These are phyloP conservation scores for Sphagnum contortum DNA, from an alignment of 225 moss, liverwort and hornwort genomes.

Conservation along the genomic window DNA sequence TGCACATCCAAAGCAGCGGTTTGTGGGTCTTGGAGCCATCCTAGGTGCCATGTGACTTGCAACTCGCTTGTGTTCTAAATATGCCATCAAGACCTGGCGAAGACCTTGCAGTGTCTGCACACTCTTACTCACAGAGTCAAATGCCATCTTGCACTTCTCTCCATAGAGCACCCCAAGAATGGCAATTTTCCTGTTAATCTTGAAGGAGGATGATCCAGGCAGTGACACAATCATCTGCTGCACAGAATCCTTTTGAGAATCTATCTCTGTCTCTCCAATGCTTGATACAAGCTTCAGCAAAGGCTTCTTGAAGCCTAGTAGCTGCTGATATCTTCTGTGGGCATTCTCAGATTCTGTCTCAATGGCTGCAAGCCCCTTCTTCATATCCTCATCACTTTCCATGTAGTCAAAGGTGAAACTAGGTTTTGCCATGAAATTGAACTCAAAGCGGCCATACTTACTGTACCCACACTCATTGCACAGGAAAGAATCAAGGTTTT, in stretches of 20 bases:
- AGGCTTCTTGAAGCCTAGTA: slow-evolving; percentile 94
- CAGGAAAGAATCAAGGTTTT: slow-evolving; percentile 95
- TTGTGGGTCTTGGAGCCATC: slow-evolving; percentile 58
- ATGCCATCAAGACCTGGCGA: slow-evolving; percentile 85
- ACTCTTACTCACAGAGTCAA: slow-evolving; percentile 98
- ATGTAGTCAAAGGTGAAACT: slow-evolving; percentile 95
- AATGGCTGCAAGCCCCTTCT: slow-evolving; percentile 92
- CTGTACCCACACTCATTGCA: slow-evolving; percentile 99
- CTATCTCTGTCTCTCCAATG: slow-evolving; percentile 93
- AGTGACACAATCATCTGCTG: slow-evolving; percentile 94
- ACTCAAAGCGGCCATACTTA: slow-evolving; percentile 97
- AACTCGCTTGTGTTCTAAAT: slow-evolving; percentile 79
- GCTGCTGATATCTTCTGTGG: slow-evolving; percentile 94
- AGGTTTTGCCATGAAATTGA: slow-evolving; percentile 99
- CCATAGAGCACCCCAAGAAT: slow-evolving; percentile 95
- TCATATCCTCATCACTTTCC: slow-evolving; percentile 99
- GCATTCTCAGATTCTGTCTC: slow-evolving; percentile 99
- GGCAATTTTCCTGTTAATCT: slow-evolving; percentile 95
- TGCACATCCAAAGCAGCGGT: slow-evolving; percentile 97
- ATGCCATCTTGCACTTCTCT: slow-evolving; percentile 99
- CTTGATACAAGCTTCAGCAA: slow-evolving; percentile 95
- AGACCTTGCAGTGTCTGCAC: slow-evolving; percentile 95
- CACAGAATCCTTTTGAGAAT: slow-evolving; percentile 96
- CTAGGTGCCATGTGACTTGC: slow-evolving; percentile 26
- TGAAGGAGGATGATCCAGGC: slow-evolving; percentile 85